phyloP scores from a whole-genome alignment of 345 rosid species.

The Citrus trifoliata region DNA sequence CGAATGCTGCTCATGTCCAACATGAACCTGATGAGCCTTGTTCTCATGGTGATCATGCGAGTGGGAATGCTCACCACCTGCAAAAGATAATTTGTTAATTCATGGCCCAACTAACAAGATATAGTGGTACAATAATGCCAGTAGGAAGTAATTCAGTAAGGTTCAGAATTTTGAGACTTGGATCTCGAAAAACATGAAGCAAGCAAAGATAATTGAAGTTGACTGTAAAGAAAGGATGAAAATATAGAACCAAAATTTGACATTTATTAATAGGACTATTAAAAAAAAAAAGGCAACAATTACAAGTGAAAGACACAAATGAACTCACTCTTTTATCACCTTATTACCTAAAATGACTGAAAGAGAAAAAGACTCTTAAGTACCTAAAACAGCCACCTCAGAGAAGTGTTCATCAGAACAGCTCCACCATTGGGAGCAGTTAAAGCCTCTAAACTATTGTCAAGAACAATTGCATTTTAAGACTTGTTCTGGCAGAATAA shows the following conservation, averaged over 20 bases:
- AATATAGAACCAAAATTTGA: neutral
- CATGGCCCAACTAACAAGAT: constrained; percentile 4
- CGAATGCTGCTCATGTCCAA: constrained; percentile 50
- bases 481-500: neutral
- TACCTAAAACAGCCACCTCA: neutral
- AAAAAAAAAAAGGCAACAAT: neutral
- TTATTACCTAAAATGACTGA: neutral
- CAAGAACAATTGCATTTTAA: neutral
- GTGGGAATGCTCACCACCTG: constrained; percentile 88
- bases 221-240: neutral
- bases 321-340: neutral
- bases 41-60: constrained; percentile 55
- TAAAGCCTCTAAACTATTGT: neutral
- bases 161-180: neutral
- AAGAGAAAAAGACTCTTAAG: neutral
- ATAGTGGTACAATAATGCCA: neutral
- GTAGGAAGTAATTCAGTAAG: neutral
- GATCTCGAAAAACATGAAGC: neutral
- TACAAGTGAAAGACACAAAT: neutral
- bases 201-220: neutral
- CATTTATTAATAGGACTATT: neutral
- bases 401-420: neutral
- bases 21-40: constrained; percentile 42
- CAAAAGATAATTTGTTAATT: constrained; percentile 16
- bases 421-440: neutral